Evolutionary conservation across 805 yeast species (phyloP), one percentile per base, ranked within the genome.

Genomic region (Cyberlindnera lachancei): DNA sequence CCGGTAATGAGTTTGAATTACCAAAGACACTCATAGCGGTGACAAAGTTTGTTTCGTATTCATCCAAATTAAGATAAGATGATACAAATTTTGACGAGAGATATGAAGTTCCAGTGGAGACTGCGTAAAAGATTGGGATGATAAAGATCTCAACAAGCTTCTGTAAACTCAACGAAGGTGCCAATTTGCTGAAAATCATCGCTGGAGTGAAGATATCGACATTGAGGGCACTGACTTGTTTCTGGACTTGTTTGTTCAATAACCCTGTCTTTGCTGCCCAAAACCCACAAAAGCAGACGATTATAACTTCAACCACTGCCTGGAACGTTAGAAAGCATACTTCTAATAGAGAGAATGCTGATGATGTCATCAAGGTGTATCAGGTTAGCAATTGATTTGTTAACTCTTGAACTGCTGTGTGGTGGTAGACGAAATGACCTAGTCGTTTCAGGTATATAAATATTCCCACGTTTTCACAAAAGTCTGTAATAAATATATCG

Each of bases 21-120:
- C 96, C 97, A 59, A 90, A 90, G 6, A 88, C 95, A 3, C 92
- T 86, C 94, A 92, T 92, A 3, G 96, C 97, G 15, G 94, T 81
- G 30, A 92, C 96, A 49, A 85, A 90, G 59, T 90, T 88, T 4
- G 84, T 53, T 58, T 92, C 96, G 11, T 83, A 74, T 30, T 63
- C 72, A 46, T 82, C 82, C 46, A 92, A 61, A 7, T 58, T 49
- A 40, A 87, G 54, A 26, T 75, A 41, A 11, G 57, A 53, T 4
- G 85, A 64, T 25, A 77, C 68, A 15, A 73, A 18, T 19, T 61
- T 59, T 6, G 95, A 82, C 22, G 86, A 75, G 8, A 61, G 16
- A 46, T 63, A 79, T 1, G 96, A 78, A 14, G 87, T 78, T 13
- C 70, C 73, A 0, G 96, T 87, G n/a, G 87, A 74, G 18, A 88